phyloP scores from a whole-genome alignment of 2,329 filamentous ascomycete genomes.

The Parafenestella ontariensis region DNA sequence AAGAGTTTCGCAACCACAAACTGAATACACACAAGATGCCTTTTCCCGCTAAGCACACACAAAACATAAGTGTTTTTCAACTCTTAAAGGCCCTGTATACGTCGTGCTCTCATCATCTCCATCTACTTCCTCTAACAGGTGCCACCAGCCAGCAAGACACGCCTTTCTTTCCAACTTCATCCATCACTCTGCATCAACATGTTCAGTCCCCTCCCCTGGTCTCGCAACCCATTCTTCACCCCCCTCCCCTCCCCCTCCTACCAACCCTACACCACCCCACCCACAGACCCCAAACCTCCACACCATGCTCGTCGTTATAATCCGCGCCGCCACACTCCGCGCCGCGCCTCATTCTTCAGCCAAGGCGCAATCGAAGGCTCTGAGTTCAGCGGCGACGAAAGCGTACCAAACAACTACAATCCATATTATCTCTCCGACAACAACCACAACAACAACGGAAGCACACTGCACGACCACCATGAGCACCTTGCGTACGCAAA shows the following conservation, averaged over 20 bases:
- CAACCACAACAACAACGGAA: too few species aligned
- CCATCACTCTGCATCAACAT: too few species aligned
- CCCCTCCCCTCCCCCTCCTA: not conserved
- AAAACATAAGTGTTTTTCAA: not conserved
- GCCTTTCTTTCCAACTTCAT: too few species aligned
- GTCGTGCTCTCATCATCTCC: not conserved
- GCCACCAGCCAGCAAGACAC: too few species aligned
- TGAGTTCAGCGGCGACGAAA: not conserved
- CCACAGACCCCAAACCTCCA: not conserved
- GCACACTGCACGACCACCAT: not conserved
- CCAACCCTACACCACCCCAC: not conserved
- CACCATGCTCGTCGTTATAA: not conserved
- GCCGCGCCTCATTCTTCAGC: not conserved
- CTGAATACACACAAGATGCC: constrained; percentile 2
- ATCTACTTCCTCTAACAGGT: too few species aligned
- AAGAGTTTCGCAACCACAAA: constrained; percentile 1
- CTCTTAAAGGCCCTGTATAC: not conserved
- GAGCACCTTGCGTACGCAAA: too few species aligned
- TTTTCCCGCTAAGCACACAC: constrained; percentile 6
- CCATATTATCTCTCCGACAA: not conserved
- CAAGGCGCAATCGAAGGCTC: not conserved
- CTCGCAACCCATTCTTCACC: constrained; percentile 1
- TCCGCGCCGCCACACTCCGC: not conserved
- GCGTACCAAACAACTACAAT: not conserved
- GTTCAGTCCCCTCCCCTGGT: constrained; percentile 5